Conservation (phyloP, 768 basidiomycete species). For the Leccinum ochraceum region DNA sequence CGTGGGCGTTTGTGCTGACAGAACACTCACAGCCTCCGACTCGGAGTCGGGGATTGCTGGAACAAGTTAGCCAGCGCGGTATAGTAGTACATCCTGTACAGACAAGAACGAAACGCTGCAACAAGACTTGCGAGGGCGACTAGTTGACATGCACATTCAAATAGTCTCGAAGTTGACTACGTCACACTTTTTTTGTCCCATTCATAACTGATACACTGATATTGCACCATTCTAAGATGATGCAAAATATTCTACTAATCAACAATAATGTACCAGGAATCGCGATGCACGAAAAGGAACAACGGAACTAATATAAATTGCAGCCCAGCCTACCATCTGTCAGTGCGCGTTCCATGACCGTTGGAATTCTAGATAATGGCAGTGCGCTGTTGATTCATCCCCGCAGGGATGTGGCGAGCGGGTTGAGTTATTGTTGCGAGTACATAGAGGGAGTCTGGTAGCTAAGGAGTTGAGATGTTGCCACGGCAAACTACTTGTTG, state of each 20-base stretch:
- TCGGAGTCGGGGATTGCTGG: too few species aligned
- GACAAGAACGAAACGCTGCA: slow-evolving; percentile 37
- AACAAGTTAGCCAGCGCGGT: too few species aligned
- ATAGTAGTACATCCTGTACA: slow-evolving; percentile 24
- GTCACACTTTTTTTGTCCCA: neutral
- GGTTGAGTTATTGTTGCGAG: slow-evolving; percentile 43
- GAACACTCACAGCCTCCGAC: too few species aligned
- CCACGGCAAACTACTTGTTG: slow-evolving; percentile 31
- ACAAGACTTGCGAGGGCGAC: slow-evolving; percentile 34
- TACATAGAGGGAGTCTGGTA: slow-evolving; percentile 41
- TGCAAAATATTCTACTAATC: slow-evolving; percentile 25
- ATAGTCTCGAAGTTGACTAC: neutral
- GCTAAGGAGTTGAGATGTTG: slow-evolving; percentile 38
- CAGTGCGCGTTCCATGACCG: slow-evolving; percentile 33
- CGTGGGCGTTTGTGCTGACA: too few species aligned
- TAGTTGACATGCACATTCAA: neutral
- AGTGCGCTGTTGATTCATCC: slow-evolving; percentile 68
- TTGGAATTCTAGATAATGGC: slow-evolving; percentile 58
- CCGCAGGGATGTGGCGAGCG: slow-evolving; percentile 50
- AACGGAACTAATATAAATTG: slow-evolving; percentile 19
- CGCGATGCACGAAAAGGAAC: slow-evolving; percentile 17
- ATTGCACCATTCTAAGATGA: too few species aligned
- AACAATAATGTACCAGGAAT: slow-evolving; percentile 20
- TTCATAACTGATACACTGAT: slow-evolving; percentile 1
- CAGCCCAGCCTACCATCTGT: slow-evolving; percentile 32